phyloP scores from a whole-genome alignment of 768 basidiomycete species.

The Boletus reticulatus region DNA sequence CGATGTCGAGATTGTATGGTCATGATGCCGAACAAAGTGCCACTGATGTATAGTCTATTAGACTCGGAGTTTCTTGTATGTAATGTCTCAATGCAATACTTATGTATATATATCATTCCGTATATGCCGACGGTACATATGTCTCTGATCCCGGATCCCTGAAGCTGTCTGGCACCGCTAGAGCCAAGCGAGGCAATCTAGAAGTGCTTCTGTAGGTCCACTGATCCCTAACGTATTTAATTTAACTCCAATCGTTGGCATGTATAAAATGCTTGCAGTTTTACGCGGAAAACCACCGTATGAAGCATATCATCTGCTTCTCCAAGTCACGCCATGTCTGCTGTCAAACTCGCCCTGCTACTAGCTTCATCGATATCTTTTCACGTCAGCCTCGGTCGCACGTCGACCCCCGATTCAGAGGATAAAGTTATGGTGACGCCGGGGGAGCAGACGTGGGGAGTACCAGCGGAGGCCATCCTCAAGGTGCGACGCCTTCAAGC shows the following conservation, averaged over 20 bases:
- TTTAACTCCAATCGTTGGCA: not conserved
- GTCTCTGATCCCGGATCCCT: not conserved
- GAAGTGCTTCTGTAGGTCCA: not conserved
- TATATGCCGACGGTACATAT: no score
- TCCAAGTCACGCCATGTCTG: not conserved
- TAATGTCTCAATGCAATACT: not conserved
- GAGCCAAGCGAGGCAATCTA: not conserved
- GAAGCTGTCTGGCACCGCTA: not conserved
- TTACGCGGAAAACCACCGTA: no score
- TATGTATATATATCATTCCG: no score
- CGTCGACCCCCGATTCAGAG: not conserved
- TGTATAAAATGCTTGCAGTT: no score
- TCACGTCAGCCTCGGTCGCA: not conserved
- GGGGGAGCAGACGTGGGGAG: constrained; percentile 3
- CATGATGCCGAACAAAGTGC: no score
- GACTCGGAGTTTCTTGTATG: not conserved
- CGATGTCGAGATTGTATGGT: constrained; percentile 10
- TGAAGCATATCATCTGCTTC: no score
- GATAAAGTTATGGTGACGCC: constrained; percentile 4
- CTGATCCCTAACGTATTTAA: not conserved
- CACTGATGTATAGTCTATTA: no score
- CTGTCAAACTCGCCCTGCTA: constrained; percentile 7
- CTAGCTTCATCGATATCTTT: constrained; percentile 5
- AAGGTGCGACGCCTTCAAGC: not conserved
- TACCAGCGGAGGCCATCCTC: not conserved